These are phyloP conservation scores for Trichoderma koningii DNA, from an alignment of 2,329 filamentous ascomycete species.

Conservation along the genomic window DNA sequence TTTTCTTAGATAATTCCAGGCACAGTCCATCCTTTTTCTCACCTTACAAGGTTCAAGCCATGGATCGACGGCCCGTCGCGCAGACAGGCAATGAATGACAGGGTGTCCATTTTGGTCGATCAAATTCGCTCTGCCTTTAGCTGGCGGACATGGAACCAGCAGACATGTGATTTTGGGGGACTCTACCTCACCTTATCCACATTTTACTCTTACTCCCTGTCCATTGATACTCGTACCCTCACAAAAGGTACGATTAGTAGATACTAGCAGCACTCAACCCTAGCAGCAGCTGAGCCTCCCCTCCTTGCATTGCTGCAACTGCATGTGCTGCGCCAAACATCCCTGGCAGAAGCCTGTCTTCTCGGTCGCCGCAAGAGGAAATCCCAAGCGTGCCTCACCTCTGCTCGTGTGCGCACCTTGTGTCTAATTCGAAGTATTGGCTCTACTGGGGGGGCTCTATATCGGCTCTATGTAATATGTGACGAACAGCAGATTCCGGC, in stretches of 20 bases:
- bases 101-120: neutral
- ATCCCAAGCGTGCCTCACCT: slow-evolving; percentile 16
- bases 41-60: slow-evolving; percentile 1
- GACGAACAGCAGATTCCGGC: neutral
- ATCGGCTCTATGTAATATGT: neutral
- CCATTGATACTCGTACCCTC: neutral
- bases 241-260: too few species aligned
- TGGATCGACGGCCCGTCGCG: slow-evolving; percentile 18
- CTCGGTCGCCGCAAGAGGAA: slow-evolving; percentile 24
- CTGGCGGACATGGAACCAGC: neutral
- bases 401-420: slow-evolving; percentile 15
- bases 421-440: neutral
- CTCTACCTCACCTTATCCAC: neutral
- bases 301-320: neutral
- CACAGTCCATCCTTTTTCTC: neutral
- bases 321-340: neutral
- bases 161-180: slow-evolving; percentile 20
- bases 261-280: neutral
- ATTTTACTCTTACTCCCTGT: neutral
- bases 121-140: neutral
- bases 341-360: neutral
- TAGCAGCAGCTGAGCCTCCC: neutral
- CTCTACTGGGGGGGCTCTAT: neutral
- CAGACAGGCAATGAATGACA: neutral
- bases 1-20: neutral